A percentile compares a stretch with the other conserved stretches of the same genome.
Conservation (phyloP, 768 basidiomycete species). For the Phlebiopsis flavidoalba region DNA sequence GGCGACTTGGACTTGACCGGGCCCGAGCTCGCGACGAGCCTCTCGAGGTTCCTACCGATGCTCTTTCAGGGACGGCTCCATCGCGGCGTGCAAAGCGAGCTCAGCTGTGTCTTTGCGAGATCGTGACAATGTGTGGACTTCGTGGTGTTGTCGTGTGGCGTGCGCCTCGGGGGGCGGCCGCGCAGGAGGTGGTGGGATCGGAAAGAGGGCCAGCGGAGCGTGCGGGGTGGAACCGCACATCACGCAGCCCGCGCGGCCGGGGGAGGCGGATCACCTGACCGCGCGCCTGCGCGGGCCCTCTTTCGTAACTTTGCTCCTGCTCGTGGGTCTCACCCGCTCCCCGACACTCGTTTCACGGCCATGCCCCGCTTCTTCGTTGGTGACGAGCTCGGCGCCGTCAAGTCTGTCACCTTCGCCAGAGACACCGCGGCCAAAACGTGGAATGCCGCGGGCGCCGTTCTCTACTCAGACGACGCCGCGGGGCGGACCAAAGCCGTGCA, state of each 20-base stretch:
- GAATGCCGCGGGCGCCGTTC: conserved; percentile 31
- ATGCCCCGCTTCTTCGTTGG: conserved; percentile 73
- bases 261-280: not conserved
- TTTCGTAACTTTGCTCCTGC: not conserved
- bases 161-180: not conserved
- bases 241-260: too few species aligned
- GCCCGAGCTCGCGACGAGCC: conserved; percentile 40
- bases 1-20: conserved; percentile 45
- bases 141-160: not conserved
- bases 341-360: not conserved
- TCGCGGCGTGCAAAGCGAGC: conserved; percentile 25
- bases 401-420: conserved; percentile 44
- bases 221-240: not conserved
- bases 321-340: too few species aligned
- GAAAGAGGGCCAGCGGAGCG: not conserved
- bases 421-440: conserved; percentile 24
- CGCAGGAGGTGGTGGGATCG: not conserved
- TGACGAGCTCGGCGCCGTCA: conserved; percentile 76
- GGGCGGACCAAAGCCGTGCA: conserved; percentile 34
- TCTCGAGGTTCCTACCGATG: conserved; percentile 73
- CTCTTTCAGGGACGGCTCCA: conserved; percentile 78
- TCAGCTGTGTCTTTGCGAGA: not conserved
- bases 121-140: not conserved
- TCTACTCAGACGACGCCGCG: conserved; percentile 23
- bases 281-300: not conserved